phyloP scores from a whole-genome alignment of 2,329 filamentous ascomycete species.

The Aschersonia sp. region DNA sequence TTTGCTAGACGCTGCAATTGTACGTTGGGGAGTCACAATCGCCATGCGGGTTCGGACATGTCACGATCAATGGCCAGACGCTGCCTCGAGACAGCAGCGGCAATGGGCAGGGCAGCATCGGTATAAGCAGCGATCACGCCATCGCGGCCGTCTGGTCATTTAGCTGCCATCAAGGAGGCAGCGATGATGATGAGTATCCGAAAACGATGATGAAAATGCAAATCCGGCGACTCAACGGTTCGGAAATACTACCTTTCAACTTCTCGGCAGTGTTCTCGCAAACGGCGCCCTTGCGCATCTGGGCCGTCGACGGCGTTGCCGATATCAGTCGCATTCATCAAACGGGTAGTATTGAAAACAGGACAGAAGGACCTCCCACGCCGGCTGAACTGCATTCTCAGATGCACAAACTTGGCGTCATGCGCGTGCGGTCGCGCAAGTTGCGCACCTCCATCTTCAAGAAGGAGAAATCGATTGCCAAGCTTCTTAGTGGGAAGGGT shows the following conservation, averaged over 20 bases:
- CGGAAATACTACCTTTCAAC: slow-evolving; percentile 19
- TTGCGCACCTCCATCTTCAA: slow-evolving; percentile 26
- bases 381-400: slow-evolving; percentile 22
- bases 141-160: slow-evolving; percentile 32
- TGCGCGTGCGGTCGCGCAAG: slow-evolving; percentile 25
- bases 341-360: background rate
- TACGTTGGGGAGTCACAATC: slow-evolving; percentile 28
- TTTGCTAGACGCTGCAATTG: slow-evolving; percentile 20
- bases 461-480: slow-evolving; percentile 24
- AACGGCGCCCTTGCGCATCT: slow-evolving; percentile 24
- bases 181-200: background rate
- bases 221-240: slow-evolving; percentile 26
- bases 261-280: slow-evolving; percentile 33
- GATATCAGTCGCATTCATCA: slow-evolving; percentile 13
- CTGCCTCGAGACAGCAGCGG: slow-evolving; percentile 24
- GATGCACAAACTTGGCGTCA: slow-evolving; percentile 27
- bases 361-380: too few relatives aligned
- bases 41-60: slow-evolving; percentile 30
- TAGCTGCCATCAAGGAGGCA: slow-evolving; percentile 17
- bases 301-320: slow-evolving; percentile 25
- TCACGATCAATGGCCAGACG: slow-evolving; percentile 30
- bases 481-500: slow-evolving; percentile 16
- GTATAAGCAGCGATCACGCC: slow-evolving; percentile 19
- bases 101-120: slow-evolving; percentile 26
- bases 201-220: slow-evolving; percentile 21